Evolutionary conservation across 768 basidiomycete genomes (phyloP).

Genomic region (Termitomyces sp.): DNA sequence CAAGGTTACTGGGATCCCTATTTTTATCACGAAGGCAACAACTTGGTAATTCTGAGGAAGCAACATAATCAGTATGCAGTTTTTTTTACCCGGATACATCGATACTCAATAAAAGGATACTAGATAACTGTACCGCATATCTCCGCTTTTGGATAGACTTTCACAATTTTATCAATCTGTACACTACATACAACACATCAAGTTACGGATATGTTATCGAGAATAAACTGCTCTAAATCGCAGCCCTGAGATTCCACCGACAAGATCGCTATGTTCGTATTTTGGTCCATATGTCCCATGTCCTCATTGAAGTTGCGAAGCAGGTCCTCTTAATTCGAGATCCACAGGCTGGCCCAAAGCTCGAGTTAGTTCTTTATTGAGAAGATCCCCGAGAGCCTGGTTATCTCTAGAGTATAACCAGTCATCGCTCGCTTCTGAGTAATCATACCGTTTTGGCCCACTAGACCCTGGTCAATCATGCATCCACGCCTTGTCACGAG

Average conservation of each 20-base stretch:
- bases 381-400: slow-evolving; percentile 47
- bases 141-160: background rate
- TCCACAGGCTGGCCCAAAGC: slow-evolving; percentile 25
- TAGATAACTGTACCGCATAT: background rate
- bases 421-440: slow-evolving; percentile 40
- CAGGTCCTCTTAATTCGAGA: slow-evolving; percentile 19
- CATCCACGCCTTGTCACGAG: background rate
- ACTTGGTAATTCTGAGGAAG: slow-evolving; percentile 14
- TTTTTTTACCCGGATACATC: too few species aligned
- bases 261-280: background rate
- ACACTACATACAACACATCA: slow-evolving; percentile 2
- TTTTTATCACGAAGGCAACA: slow-evolving; percentile 56
- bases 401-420: slow-evolving; percentile 81
- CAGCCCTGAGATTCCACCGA: background rate
- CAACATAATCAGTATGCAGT: background rate
- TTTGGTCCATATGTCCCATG: background rate
- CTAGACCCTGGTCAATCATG: slow-evolving; percentile 30
- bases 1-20: slow-evolving; percentile 56
- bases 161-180: slow-evolving; percentile 12
- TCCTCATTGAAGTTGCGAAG: slow-evolving; percentile 12
- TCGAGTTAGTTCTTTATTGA: slow-evolving; percentile 60
- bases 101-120: background rate
- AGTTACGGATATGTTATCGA: background rate
- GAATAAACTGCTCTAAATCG: background rate
- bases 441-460: slow-evolving; percentile 92